Base-by-base conservation (phyloP, 2,329 filamentous ascomycete genomes). In the Eurotiales sp. region DNA sequence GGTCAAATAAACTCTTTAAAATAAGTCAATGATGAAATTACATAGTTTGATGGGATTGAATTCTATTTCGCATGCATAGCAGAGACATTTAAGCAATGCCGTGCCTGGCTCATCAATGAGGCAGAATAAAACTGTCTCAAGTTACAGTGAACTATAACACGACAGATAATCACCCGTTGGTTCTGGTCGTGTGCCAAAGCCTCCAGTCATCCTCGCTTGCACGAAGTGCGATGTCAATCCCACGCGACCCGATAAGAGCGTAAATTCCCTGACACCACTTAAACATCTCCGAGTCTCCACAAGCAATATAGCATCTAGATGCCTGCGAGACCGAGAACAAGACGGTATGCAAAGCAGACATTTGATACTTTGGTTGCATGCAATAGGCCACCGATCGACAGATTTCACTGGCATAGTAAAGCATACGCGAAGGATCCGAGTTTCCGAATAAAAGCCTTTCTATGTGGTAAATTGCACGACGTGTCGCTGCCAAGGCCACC, bases 331-430 rank as follows among this genome's bases (percentile, higher is more conserved):
- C 14, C n/a, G 41, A 15, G 19, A 44, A 44, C 5, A 44, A 15
- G 8, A 19, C 14, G 29, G 21, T 15, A 17, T 36, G 32, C n/a
- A 14, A 14, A 5, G 32, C 17, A 14, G 41, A 30, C 41, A 30
- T 21, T 8, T 27, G 25, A 6, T 8, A 17, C 7, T n/a, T 30
- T 2, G 41, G 25, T 44, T 44, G 41, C 12, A 44, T 17, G 25
- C 41, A 44, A 44, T 44, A 44, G 8, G 41, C 25, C 25, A 44
- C n/a, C 15, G 41, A 44, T 8, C 41, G 41, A 15, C 41, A 44
- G 29, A 44, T 44, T 21, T 29, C 41, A 8, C 23, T 5, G 23
- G 41, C 41, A 32, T 44, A 44, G 21, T 19, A 44, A 8, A 44
- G 15, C 41, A 44, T 21, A 3, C n/a, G 10, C 19, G 41, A 12